Evolutionary conservation across 768 basidiomycete genomes (phyloP).

Genomic region (Clathrus columnatus): DNA sequence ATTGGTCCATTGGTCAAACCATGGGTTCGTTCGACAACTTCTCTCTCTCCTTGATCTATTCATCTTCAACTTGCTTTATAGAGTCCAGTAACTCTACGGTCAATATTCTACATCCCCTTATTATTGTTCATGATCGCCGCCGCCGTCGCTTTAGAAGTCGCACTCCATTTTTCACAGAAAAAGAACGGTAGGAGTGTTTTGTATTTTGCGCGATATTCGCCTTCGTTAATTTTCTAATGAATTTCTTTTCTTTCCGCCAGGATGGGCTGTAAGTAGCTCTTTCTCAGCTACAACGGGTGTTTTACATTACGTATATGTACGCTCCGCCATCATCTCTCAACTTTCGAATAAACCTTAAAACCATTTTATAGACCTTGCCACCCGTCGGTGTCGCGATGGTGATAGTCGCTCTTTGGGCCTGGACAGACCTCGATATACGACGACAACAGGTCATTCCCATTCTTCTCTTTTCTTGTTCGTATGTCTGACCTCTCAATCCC

Average conservation of each 20-base stretch:
- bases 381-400: constrained; percentile 42
- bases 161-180: constrained; percentile 36
- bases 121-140: constrained; percentile 28
- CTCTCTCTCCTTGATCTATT: not conserved
- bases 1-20: not conserved
- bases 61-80: constrained; percentile 16
- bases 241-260: constrained; percentile 19
- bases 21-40: not conserved
- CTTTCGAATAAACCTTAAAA: not conserved
- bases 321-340: constrained; percentile 13
- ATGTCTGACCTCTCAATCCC: not conserved
- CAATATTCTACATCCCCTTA: constrained; percentile 40
- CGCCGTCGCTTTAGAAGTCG: constrained; percentile 39
- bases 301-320: constrained; percentile 47
- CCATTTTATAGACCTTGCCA: constrained; percentile 37
- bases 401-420: constrained; percentile 43
- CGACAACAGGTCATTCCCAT: constrained; percentile 37
- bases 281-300: constrained; percentile 23
- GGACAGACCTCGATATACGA: constrained; percentile 51
- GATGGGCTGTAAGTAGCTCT: constrained; percentile 25
- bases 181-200: constrained; percentile 33
- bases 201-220: too few relatives aligned
- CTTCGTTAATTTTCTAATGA: not conserved
- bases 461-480: not conserved
- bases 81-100: constrained; percentile 37